phyloP scores from a whole-genome alignment of 225 moss, liverwort and hornwort genomes.

The Polytrichum commune region DNA sequence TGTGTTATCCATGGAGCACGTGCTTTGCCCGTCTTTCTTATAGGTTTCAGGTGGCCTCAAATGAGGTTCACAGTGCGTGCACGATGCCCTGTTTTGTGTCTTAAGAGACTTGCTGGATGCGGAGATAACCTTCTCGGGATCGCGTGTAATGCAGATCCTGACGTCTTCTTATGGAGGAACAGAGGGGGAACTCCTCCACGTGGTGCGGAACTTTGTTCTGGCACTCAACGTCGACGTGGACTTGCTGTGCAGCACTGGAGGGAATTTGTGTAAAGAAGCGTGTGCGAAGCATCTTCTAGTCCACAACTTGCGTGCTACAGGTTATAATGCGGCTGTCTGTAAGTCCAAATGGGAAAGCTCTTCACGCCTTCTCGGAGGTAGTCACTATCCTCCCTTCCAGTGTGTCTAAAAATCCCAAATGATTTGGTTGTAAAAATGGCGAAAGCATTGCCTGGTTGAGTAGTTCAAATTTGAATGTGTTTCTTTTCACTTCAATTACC shows the following conservation, averaged over 20 bases:
- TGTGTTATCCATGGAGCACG: background rate
- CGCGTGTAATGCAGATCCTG: conserved; percentile 46
- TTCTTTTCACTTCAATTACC: too few relatives aligned
- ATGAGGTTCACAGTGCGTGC: background rate
- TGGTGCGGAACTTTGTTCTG: conserved; percentile 53
- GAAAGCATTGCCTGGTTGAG: too few relatives aligned
- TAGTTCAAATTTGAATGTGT: too few relatives aligned
- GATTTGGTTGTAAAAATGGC: too few relatives aligned
- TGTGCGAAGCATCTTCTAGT: conserved; percentile 71
- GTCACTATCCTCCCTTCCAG: too few relatives aligned
- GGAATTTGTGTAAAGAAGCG: conserved; percentile 59
- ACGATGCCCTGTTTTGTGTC: background rate
- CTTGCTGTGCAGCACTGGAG: conserved; percentile 47
- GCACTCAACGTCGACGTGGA: conserved; percentile 59
- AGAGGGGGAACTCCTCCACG: conserved; percentile 59
- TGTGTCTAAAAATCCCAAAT: too few relatives aligned
- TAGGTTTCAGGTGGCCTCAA: background rate
- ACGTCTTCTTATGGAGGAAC: conserved; percentile 54
- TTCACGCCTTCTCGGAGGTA: conserved; percentile 58
- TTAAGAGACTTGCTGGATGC: background rate
- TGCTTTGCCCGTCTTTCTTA: background rate
- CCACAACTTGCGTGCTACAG: conserved; percentile 44
- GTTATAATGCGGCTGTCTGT: conserved; percentile 75
- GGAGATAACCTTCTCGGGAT: background rate
- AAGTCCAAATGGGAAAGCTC: conserved; percentile 66